Evolutionary conservation across 2,329 filamentous ascomycete species (phyloP), one percentile per base, ranked within the genome.

Genomic region (Cladosporium sp.): DNA sequence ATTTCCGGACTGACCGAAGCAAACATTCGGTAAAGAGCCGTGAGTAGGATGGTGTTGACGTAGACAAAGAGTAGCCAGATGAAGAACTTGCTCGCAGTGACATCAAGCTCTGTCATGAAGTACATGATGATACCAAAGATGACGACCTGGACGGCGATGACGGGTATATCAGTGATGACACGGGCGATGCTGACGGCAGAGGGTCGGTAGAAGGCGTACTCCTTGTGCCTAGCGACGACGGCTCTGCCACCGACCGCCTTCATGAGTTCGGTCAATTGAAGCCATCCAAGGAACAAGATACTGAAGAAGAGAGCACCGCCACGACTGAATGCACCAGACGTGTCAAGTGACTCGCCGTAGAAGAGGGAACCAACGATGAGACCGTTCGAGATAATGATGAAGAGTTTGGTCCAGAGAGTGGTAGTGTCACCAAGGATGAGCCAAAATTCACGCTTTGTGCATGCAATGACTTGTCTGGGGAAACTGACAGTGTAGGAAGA

Each of bases 301-400:
- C 86, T 87, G 78, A 90, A 90, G 82, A 90, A 90, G 10, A 87
- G 77, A 8, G 85, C 81, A 74, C 88, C 88, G 7, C 88, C 86
- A 70, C 88, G 82, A 5, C 84, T 80, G 75, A 90, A 91, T 14
- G 87, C 85, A 41, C 88, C 88, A 49, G 80, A 82, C 1, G 87
- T 89, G 71, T 86, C 81, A 5, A 84, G 72, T 0, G 85, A 79
- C 73, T 88, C 82, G 14, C 87, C 91, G 72, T 92, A 92, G 79
- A 95, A 95, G 21, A 95, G 82, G 2, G 89, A 92, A 1, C 91
- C 90, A 64, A 93, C 88, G 68, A 96, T 91, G 11, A 96, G 82
- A 65, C 79, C 86, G 75, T 92, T 91, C 66, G 89, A 85, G 66
- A 94, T 78, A 72, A 93, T 91, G 74, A 92, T 92, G 78, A 92